Evolutionary conservation across 208 protist species (phyloP), one percentile per base, ranked within the genome.

Genomic region (Crithidia fasciculata): DNA sequence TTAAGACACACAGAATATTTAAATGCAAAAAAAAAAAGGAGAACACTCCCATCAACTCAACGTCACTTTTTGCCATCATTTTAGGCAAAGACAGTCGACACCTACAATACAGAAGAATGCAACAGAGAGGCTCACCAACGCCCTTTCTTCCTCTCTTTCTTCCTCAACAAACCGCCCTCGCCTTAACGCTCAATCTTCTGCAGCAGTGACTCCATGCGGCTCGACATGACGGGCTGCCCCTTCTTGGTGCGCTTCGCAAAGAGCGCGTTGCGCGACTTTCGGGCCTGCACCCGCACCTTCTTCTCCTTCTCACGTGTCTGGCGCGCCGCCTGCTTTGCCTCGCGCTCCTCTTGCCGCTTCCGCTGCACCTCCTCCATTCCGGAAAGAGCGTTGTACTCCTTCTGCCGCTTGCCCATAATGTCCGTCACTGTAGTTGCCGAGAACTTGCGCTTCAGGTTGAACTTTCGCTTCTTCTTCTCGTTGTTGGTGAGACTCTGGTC

Each of bases 401-500:
- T 92, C 39, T 89, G 66, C 37, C 75, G 50, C 78, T 90, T 95
- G 10, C 86, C 70, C 44, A 94, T 58, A 0, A 92, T 12, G 55
- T 97, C 86, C 6, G 65, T 87, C 37, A 95, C 83, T 0, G 87
- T 95, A 18, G 85, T 87, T 45, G 89, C 86, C 28, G 92, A 84
- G 44, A 86, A 94, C 66, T 97, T 95, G 28, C 89, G 87, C 76
- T 97, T 97, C 64, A 95, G 47, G 69, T 94, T 95, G 64, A 82
- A 97, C 82, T 94, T 95, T 9, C 87, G 81, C 54, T 86, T 86
- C 75, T 92, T 91, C 76, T 95, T 95, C 59, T 97, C 87, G 58
- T 87, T 86, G 77, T 95, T 94, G 16, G 93, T 94, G 13, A 97
- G 80, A 61, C 84, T 95, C 66, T 94, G 88, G 67, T 97, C 90